Evolutionary conservation across 768 basidiomycete genomes (phyloP), one percentile per base, ranked within the genome.

Genomic region (Rhodosporidiobolus sp.): DNA sequence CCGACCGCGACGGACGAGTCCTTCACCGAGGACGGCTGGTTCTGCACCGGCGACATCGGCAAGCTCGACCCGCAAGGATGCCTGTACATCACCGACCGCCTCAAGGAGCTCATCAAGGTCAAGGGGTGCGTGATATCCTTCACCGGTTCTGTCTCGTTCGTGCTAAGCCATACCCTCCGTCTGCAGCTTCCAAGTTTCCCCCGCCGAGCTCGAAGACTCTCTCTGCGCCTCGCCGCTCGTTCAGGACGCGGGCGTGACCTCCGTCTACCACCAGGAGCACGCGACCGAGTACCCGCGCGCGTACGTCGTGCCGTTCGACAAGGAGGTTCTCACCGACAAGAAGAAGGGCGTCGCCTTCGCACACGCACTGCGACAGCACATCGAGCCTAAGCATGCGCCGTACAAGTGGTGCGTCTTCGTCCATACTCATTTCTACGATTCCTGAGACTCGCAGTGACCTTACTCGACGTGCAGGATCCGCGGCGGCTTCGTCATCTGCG

Each of bases 31-130:
- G 76, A 78, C 50, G 70, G 72, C 3, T 78, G 77, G 77, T 74
- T 79, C 70, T 72, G 75, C 48, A 77, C 79, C 12, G 79, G 79
- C 45, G 79, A 79, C 65, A 61, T 78, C 16, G 79, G 79, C 32
- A 76, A 74, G 43, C 49, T 79, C 26, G 73, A 79, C 61, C 24
- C 59, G 7, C 50, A 73, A 4, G 75, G 70, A 28, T 68, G 64
- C 56, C n/a, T 79, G 14, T 73, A 26, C 26, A 77, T 76, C 64
- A 69, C 68, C 6, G 74, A 76, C 54, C 60, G 74, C 16, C 32
- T 72, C 26, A 78, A 78, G 73, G 77, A 80, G 64, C 68, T 80
- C 28, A 76, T 80, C 67, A 80, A 80, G 59, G 77, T 78, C 62
- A 79, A 79, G 57, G 78, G 78, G 73, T 75, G 19, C 34, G 69